Percentiles rank a stretch among this genome's conserved stretches.
Evolutionary conservation across 2,329 filamentous ascomycete genomes (phyloP).

Genomic region (Cercospora zeae-maydis): DNA sequence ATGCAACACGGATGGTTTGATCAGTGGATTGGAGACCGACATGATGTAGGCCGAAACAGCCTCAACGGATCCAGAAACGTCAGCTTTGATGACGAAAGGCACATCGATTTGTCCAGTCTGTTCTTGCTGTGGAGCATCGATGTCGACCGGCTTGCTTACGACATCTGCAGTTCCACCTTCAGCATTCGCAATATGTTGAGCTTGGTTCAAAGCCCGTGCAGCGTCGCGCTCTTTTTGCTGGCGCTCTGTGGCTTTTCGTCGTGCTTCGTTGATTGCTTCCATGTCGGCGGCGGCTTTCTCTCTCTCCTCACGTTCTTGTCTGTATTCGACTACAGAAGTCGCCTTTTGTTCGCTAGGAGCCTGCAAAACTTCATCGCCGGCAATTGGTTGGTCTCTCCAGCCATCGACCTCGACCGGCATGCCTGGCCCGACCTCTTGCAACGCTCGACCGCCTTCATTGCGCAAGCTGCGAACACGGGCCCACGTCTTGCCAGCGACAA

Average conservation of each 20-base stretch:
- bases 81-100: conserved; percentile 84
- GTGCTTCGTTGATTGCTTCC: conserved; percentile 70
- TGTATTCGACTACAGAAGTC: conserved; percentile 72
- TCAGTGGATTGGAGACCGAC: conserved; percentile 79
- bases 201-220: conserved; percentile 34
- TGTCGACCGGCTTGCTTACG: conserved; percentile 8
- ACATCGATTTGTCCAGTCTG: conserved; percentile 56
- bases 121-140: conserved; percentile 38
- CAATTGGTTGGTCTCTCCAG: conserved; percentile 84
- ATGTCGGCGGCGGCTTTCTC: conserved; percentile 64
- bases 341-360: conserved; percentile 74
- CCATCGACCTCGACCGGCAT: conserved; percentile 89
- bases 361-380: conserved; percentile 84
- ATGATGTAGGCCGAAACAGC: conserved; percentile 75
- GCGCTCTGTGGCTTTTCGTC: conserved; percentile 56
- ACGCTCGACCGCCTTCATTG: conserved; percentile 74
- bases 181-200: conserved; percentile 11
- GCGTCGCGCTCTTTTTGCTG: conserved; percentile 57
- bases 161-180: conserved; percentile 29
- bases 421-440: conserved; percentile 75
- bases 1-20: conserved; percentile 71
- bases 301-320: conserved; percentile 67
- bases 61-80: conserved; percentile 91
- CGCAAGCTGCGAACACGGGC: conserved; percentile 77
- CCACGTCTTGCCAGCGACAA: conserved; percentile 87